Evolutionary conservation across 768 basidiomycete species (phyloP).

Genomic region (Boletus insuetus): DNA sequence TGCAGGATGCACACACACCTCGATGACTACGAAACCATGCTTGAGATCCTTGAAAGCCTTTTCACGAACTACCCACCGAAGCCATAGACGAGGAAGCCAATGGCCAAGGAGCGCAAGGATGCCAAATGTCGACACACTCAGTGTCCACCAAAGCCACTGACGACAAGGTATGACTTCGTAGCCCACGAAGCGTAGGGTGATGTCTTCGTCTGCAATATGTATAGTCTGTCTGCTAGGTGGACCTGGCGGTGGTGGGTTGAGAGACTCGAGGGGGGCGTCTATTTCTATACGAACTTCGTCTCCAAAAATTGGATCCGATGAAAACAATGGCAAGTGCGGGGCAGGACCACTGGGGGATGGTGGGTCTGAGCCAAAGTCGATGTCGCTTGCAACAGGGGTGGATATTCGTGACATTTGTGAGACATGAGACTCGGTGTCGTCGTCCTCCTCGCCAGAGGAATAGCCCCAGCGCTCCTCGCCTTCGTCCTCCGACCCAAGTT

Average conservation of each 20-base stretch:
- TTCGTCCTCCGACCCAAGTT: slow-evolving; percentile 51
- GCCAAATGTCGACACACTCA: slow-evolving; percentile 69
- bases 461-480: slow-evolving; percentile 88
- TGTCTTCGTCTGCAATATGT: slow-evolving; percentile 87
- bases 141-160: slow-evolving; percentile 64
- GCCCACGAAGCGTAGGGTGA: slow-evolving; percentile 81
- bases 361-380: slow-evolving; percentile 71
- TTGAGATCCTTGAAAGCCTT: slow-evolving; percentile 73
- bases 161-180: slow-evolving; percentile 69
- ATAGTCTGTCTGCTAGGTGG: slow-evolving; percentile 85
- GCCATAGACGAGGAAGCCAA: slow-evolving; percentile 93
- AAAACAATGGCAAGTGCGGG: slow-evolving; percentile 62
- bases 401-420: slow-evolving; percentile 22
- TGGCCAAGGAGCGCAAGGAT: slow-evolving; percentile 77
- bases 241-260: slow-evolving; percentile 74
- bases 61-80: slow-evolving; percentile 80
- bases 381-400: slow-evolving; percentile 46
- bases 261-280: slow-evolving; percentile 57
- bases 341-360: slow-evolving; percentile 47
- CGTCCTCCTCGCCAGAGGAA: slow-evolving; percentile 79
- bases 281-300: slow-evolving; percentile 84
- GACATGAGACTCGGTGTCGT: slow-evolving; percentile 34
- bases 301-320: slow-evolving; percentile 77
- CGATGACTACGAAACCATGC: slow-evolving; percentile 81
- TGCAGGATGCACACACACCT: slow-evolving; percentile 52